These are phyloP conservation scores for Phytophthora tentaculata DNA, from an alignment of 352 stramenopile genomes.

Conservation along the genomic window DNA sequence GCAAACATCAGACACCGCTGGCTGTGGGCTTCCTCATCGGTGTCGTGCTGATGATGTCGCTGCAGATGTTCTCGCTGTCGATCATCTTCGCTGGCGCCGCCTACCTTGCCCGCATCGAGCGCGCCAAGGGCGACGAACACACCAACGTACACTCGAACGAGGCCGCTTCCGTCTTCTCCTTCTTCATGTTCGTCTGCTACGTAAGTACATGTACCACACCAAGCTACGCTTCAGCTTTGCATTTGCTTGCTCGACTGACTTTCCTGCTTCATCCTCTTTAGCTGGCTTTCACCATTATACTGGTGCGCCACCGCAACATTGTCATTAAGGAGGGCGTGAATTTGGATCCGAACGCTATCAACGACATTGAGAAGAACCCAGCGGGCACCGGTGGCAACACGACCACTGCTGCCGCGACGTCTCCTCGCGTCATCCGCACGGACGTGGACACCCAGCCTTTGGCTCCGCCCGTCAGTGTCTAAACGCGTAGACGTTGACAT, in stretches of 20 bases:
- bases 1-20: slow-evolving; percentile 87
- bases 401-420: slow-evolving; percentile 42
- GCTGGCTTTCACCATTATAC: slow-evolving; percentile 65
- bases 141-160: slow-evolving; percentile 83
- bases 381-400: slow-evolving; percentile 32
- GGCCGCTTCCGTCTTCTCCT: slow-evolving; percentile 79
- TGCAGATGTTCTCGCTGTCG: slow-evolving; percentile 87
- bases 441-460: slow-evolving; percentile 68
- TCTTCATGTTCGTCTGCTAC: slow-evolving; percentile 90
- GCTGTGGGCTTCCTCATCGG: slow-evolving; percentile 91
- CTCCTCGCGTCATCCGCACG: slow-evolving; percentile 67
- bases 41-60: slow-evolving; percentile 91
- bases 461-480: slow-evolving; percentile 75
- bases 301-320: slow-evolving; percentile 81
- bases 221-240: no score
- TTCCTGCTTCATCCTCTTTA: no score
- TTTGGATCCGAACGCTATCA: slow-evolving; percentile 45
- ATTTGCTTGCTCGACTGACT: no score
- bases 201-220: slow-evolving; percentile 60
- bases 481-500: background rate
- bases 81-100: slow-evolving; percentile 79
- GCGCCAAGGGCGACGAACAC: slow-evolving; percentile 54
- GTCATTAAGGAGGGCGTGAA: slow-evolving; percentile 80
- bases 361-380: slow-evolving; percentile 59
- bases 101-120: slow-evolving; percentile 73